Conservation (phyloP, 1,284 basidiomycete genomes). For the Exobasidium cylindrosporum region DNA sequence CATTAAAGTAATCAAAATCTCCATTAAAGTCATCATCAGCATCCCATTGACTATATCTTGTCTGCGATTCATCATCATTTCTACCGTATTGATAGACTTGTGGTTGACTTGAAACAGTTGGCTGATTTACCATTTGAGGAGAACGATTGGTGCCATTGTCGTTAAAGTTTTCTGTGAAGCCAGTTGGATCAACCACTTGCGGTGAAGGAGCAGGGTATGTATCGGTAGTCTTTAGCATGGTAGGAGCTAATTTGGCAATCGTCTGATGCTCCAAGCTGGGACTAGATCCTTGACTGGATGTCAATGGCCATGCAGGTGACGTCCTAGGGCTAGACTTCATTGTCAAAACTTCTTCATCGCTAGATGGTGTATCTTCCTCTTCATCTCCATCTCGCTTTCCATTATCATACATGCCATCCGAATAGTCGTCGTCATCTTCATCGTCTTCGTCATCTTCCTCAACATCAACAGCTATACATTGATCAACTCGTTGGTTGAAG, state of each 20-base stretch:
- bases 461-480: slow-evolving; percentile 81
- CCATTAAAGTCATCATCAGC: slow-evolving; percentile 60
- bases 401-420: slow-evolving; percentile 58
- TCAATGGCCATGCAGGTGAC: slow-evolving; percentile 19
- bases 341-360: slow-evolving; percentile 54
- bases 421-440: slow-evolving; percentile 58
- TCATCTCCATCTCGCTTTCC: not conserved
- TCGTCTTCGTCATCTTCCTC: slow-evolving; percentile 50
- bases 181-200: slow-evolving; percentile 65
- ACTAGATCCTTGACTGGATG: slow-evolving; percentile 17
- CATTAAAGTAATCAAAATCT: slow-evolving; percentile 66
- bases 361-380: slow-evolving; percentile 10
- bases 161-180: slow-evolving; percentile 28
- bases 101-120: slow-evolving; percentile 3
- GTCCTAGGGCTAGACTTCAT: slow-evolving; percentile 40
- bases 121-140: slow-evolving; percentile 1
- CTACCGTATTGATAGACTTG: slow-evolving; percentile 6
- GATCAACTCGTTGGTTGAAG: slow-evolving; percentile 98
- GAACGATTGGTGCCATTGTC: not conserved
- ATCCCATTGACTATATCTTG: slow-evolving; percentile 40
- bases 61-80: slow-evolving; percentile 12
- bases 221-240: slow-evolving; percentile 75
- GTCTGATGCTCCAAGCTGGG: slow-evolving; percentile 57
- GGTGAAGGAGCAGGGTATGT: slow-evolving; percentile 57
- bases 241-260: slow-evolving; percentile 91